Percentiles rank a stretch among this genome's conserved stretches.
Conservation (phyloP, 2,329 filamentous ascomycete genomes). For the Chrysoporthe austroafricana region DNA sequence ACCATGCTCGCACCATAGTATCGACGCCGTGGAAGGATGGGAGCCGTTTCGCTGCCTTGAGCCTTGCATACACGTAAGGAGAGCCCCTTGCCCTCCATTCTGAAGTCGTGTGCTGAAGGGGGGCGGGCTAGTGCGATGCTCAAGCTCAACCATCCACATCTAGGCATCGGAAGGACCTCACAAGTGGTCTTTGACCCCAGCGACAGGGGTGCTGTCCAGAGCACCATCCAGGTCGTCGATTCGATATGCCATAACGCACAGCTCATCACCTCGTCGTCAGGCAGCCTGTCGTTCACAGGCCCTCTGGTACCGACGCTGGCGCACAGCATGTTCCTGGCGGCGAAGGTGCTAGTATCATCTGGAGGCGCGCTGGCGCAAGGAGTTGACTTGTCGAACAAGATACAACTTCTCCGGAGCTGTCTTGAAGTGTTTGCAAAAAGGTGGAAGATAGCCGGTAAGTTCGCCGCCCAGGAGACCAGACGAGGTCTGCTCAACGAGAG, state of each 20-base stretch:
- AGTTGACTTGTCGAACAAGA: slow-evolving; percentile 33
- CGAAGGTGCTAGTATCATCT: slow-evolving; percentile 34
- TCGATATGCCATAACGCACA: slow-evolving; percentile 32
- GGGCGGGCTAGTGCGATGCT: slow-evolving; percentile 33
- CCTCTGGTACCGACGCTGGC: slow-evolving; percentile 33
- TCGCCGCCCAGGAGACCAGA: not conserved
- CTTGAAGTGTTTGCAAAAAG: slow-evolving; percentile 32
- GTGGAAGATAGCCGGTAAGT: slow-evolving; percentile 38
- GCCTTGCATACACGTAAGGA: slow-evolving; percentile 37
- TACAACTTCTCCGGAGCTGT: slow-evolving; percentile 31
- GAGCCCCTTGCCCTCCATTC: slow-evolving; percentile 5
- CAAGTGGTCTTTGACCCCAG: slow-evolving; percentile 18
- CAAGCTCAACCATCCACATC: slow-evolving; percentile 36
- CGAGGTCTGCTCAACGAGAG: not conserved
- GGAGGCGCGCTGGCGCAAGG: slow-evolving; percentile 33
- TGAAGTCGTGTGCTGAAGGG: slow-evolving; percentile 27
- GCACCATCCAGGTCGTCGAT: slow-evolving; percentile 32
- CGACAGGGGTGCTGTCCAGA: slow-evolving; percentile 29
- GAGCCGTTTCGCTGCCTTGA: slow-evolving; percentile 34
- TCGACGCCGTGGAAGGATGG: slow-evolving; percentile 33
- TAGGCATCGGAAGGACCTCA: slow-evolving; percentile 28
- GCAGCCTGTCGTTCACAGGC: slow-evolving; percentile 26
- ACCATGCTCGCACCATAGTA: slow-evolving; percentile 32
- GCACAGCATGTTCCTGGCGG: slow-evolving; percentile 34
- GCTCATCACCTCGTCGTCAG: slow-evolving; percentile 29